These are phyloP conservation scores for Neurospora sp. DNA, from an alignment of 495 filamentous ascomycete species.

Conservation along the genomic window DNA sequence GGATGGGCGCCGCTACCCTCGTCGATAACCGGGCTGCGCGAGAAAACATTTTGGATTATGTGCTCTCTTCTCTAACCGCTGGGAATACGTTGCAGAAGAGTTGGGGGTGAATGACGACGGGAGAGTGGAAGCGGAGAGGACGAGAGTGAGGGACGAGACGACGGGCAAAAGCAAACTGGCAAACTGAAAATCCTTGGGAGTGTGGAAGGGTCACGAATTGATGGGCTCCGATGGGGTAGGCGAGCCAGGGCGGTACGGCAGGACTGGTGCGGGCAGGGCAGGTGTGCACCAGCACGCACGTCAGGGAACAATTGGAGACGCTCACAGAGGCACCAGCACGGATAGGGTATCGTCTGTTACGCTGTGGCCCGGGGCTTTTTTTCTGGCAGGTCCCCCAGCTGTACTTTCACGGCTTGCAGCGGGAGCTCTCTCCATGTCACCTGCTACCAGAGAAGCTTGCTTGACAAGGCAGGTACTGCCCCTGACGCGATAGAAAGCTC, in stretches of 20 bases:
- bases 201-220: not conserved
- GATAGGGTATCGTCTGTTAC: not conserved
- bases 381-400: not conserved
- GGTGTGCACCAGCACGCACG: not conserved
- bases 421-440: not conserved
- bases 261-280: not conserved
- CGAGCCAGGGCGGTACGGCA: not conserved
- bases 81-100: not conserved
- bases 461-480: not conserved
- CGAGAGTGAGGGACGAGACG: not conserved
- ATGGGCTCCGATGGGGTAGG: not conserved
- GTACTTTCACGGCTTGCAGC: not conserved
- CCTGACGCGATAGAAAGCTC: not conserved
- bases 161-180: not conserved
- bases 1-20: slow-evolving; percentile 32
- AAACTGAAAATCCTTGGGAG: not conserved
- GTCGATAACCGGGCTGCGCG: slow-evolving; percentile 37
- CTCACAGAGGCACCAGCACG: not conserved
- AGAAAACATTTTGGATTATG: slow-evolving; percentile 37
- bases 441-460: not conserved
- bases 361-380: not conserved
- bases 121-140: not conserved
- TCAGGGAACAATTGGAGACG: not conserved
- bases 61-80: not conserved
- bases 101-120: slow-evolving; percentile 1